phyloP scores from a whole-genome alignment of 2,329 filamentous ascomycete species.

The Alternaria novae-zelandiae region DNA sequence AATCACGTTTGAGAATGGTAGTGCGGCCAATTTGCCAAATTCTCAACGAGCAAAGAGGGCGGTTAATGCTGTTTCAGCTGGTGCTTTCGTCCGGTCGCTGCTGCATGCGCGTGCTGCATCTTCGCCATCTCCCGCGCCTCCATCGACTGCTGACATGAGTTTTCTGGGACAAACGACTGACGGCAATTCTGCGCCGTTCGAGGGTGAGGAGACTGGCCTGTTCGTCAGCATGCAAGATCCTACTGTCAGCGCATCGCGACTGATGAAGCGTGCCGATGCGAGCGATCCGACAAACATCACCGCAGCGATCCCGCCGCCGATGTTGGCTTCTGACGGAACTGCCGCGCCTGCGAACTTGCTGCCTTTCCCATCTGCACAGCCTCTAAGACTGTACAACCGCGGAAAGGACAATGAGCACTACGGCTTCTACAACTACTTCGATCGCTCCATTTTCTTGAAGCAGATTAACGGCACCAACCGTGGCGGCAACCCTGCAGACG shows the following conservation, averaged over 20 bases:
- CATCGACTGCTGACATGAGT: conserved; percentile 71
- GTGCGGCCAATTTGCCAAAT: conserved; percentile 30
- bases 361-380: conserved; percentile 72
- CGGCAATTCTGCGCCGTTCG: conserved; percentile 70
- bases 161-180: conserved; percentile 91
- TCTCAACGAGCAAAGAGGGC: conserved; percentile 55
- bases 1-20: conserved; percentile 67
- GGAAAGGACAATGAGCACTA: conserved; percentile 84
- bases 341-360: conserved; percentile 75
- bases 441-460: conserved; percentile 83
- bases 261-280: conserved; percentile 46
- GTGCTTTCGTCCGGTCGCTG: conserved; percentile 43
- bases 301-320: conserved; percentile 67
- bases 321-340: conserved; percentile 70
- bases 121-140: conserved; percentile 63
- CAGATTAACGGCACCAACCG: conserved; percentile 58
- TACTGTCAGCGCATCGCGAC: conserved; percentile 32
- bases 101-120: conserved; percentile 37
- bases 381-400: conserved; percentile 83
- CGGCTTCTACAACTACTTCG: conserved; percentile 91
- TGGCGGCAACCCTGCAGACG: conserved; percentile 53
- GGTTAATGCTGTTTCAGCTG: conserved; percentile 62
- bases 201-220: conserved; percentile 87
- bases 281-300: conserved; percentile 52
- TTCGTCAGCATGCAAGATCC: conserved; percentile 74